A percentile compares a stretch with the other conserved stretches of the same genome.
Conservation (phyloP, 2,329 filamentous ascomycete species). For the Colletotrichum gigasporum region DNA sequence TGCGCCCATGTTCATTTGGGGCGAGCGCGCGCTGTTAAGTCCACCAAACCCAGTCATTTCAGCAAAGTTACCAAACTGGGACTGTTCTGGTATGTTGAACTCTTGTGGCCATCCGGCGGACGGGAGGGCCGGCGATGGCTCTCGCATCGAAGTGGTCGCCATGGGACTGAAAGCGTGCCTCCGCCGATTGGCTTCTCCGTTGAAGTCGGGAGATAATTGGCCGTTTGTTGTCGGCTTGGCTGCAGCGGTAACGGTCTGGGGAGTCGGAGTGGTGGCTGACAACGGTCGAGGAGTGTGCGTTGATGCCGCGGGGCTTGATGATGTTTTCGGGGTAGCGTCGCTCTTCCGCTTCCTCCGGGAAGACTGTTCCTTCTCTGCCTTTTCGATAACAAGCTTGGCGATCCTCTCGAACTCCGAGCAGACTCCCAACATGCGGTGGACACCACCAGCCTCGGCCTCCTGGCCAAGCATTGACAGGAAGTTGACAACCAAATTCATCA, state of each 20-base stretch:
- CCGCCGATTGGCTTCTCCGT: constrained; percentile 30
- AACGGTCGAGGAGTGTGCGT: constrained; percentile 42
- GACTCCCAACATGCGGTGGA: constrained; percentile 91
- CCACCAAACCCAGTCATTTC: constrained; percentile 55
- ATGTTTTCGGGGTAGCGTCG: constrained; percentile 52
- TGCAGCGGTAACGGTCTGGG: constrained; percentile 31
- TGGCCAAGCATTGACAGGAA: constrained; percentile 91
- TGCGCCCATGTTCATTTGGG: constrained; percentile 39
- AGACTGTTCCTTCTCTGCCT: constrained; percentile 84
- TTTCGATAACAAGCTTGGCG: constrained; percentile 88
- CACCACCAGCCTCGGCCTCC: constrained; percentile 88
- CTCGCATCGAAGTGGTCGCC: constrained; percentile 45
- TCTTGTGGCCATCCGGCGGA: constrained; percentile 60
- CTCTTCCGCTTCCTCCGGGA: constrained; percentile 87
- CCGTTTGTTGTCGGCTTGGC: constrained; percentile 21
- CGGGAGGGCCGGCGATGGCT: constrained; percentile 54
- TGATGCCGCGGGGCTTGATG: constrained; percentile 36
- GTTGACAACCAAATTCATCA: constrained; percentile 93
- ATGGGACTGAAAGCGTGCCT: constrained; percentile 45
- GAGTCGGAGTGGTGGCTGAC: constrained; percentile 41
- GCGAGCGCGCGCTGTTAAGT: constrained; percentile 46
- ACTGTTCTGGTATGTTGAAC: constrained; percentile 43
- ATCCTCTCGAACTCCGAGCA: constrained; percentile 98
- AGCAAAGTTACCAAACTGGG: constrained; percentile 54
- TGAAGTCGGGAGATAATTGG: constrained; percentile 32